These are phyloP conservation scores for Penicillium griseofulvum DNA, from an alignment of 2,329 filamentous ascomycete genomes.

Conservation along the genomic window DNA sequence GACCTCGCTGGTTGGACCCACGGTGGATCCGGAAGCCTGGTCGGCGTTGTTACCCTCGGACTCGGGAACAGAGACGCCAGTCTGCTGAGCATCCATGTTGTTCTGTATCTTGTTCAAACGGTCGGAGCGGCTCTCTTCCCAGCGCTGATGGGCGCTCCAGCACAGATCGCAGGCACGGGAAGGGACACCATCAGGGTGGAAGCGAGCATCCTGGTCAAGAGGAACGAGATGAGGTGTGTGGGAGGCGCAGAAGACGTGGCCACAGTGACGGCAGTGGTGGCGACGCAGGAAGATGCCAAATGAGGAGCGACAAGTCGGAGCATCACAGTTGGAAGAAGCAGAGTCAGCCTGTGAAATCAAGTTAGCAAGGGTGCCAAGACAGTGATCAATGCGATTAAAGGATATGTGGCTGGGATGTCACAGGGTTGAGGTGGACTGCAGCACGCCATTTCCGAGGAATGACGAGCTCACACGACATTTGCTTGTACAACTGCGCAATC, in stretches of 20 bases:
- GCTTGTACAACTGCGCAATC: slow-evolving; percentile 21
- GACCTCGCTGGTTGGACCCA: slow-evolving; percentile 41
- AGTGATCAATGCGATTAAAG: neutral
- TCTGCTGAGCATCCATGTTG: slow-evolving; percentile 30
- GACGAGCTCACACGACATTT: slow-evolving; percentile 26
- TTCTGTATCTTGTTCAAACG: slow-evolving; percentile 53
- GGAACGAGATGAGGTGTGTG: slow-evolving; percentile 58
- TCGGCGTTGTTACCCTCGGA: slow-evolving; percentile 21
- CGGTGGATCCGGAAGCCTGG: slow-evolving; percentile 19
- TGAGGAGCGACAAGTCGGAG: slow-evolving; percentile 55
- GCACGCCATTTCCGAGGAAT: slow-evolving; percentile 27
- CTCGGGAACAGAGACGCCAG: slow-evolving; percentile 20
- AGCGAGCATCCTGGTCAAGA: slow-evolving; percentile 63
- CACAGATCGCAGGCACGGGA: slow-evolving; percentile 62
- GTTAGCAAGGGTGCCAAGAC: slow-evolving; percentile 14
- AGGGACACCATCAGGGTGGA: slow-evolving; percentile 57
- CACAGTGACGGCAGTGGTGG: slow-evolving; percentile 66
- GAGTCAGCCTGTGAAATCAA: slow-evolving; percentile 52
- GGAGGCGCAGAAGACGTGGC: slow-evolving; percentile 62
- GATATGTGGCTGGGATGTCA: neutral
- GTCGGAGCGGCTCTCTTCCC: slow-evolving; percentile 51
- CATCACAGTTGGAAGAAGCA: slow-evolving; percentile 56
- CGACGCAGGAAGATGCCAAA: slow-evolving; percentile 63
- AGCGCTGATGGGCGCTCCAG: slow-evolving; percentile 56
- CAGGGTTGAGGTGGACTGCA: slow-evolving; percentile 6